Evolutionary conservation across 306 rosid species (phyloP).

Genomic region (Oemleria cerasiformis): DNA sequence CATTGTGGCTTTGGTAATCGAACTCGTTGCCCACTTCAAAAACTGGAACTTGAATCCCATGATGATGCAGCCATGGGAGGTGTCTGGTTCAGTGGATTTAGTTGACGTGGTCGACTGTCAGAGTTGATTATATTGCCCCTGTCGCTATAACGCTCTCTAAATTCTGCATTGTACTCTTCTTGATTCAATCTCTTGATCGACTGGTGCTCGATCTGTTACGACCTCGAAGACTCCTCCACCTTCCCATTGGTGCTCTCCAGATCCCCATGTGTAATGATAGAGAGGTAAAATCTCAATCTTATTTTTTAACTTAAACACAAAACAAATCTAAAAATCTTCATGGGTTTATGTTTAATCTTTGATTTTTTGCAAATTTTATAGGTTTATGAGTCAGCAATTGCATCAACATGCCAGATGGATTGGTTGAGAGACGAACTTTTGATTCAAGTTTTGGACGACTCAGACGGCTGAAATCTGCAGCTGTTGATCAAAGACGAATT

Average conservation of each 20-base stretch:
- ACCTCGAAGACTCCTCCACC: slow-evolving; percentile 60
- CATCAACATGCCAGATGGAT: slow-evolving; percentile 84
- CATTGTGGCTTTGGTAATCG: slow-evolving; percentile 59
- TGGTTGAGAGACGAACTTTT: slow-evolving; percentile 87
- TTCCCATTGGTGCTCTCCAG: slow-evolving; percentile 95
- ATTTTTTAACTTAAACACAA: too few species aligned
- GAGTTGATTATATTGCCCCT: slow-evolving; percentile 82
- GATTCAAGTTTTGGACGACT: slow-evolving; percentile 90
- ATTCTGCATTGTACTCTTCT: slow-evolving; percentile 76
- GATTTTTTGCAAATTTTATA: slow-evolving; percentile 5
- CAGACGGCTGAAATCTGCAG: slow-evolving; percentile 70
- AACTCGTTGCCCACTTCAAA: slow-evolving; percentile 76
- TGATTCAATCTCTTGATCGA: slow-evolving; percentile 94
- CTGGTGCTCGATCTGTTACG: slow-evolving; percentile 60
- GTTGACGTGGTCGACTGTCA: slow-evolving; percentile 72
- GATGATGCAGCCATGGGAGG: slow-evolving; percentile 73
- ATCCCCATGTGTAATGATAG: slow-evolving; percentile 99
- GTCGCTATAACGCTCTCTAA: slow-evolving; percentile 57
- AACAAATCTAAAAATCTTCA: not conserved
- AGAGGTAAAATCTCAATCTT: slow-evolving; percentile 59
- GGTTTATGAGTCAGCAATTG: slow-evolving; percentile 91
- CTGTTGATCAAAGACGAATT: slow-evolving; percentile 76
- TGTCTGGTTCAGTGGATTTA: slow-evolving; percentile 67
- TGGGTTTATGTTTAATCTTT: slow-evolving; percentile 8
- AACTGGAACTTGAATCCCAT: slow-evolving; percentile 64